Percentiles rank a stretch among this genome's conserved stretches.
These are phyloP conservation scores for Phytophthora citricola DNA, from an alignment of 352 stramenopile genomes.

Conservation along the genomic window DNA sequence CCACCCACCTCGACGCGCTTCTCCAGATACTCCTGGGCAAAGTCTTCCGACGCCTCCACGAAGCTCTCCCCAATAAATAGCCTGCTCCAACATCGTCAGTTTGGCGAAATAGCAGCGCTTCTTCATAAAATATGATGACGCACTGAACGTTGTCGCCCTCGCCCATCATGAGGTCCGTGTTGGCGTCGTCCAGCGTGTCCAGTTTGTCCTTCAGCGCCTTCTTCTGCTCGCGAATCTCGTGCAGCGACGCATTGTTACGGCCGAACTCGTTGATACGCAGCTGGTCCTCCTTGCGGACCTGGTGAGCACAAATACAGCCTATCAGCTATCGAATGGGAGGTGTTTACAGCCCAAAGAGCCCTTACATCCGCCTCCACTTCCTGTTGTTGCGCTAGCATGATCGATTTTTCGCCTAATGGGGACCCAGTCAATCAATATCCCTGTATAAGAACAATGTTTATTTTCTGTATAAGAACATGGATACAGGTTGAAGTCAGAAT, in stretches of 20 bases:
- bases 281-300: slow-evolving; percentile 97
- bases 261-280: slow-evolving; percentile 98
- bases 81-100: slow-evolving; percentile 33
- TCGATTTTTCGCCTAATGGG: slow-evolving; percentile 9
- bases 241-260: slow-evolving; percentile 93
- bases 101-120: background rate
- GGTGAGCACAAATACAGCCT: background rate
- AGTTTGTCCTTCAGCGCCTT: slow-evolving; percentile 94
- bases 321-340: background rate
- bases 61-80: slow-evolving; percentile 97
- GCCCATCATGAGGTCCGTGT: slow-evolving; percentile 98
- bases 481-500: slow-evolving; percentile 6
- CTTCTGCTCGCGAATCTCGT: slow-evolving; percentile 93
- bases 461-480: slow-evolving; percentile 24
- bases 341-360: slow-evolving; percentile 15
- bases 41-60: slow-evolving; percentile 94
- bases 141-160: slow-evolving; percentile 86
- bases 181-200: slow-evolving; percentile 97
- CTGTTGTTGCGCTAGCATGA: slow-evolving; percentile 82
- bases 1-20: slow-evolving; percentile 80
- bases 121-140: slow-evolving; percentile 12
- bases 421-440: slow-evolving; percentile 24
- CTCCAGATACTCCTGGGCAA: slow-evolving; percentile 94
- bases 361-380: slow-evolving; percentile 85
- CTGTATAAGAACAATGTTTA: slow-evolving; percentile 34